These are phyloP conservation scores for Echria macrotheca DNA, from an alignment of 495 filamentous ascomycete genomes.

Conservation along the genomic window DNA sequence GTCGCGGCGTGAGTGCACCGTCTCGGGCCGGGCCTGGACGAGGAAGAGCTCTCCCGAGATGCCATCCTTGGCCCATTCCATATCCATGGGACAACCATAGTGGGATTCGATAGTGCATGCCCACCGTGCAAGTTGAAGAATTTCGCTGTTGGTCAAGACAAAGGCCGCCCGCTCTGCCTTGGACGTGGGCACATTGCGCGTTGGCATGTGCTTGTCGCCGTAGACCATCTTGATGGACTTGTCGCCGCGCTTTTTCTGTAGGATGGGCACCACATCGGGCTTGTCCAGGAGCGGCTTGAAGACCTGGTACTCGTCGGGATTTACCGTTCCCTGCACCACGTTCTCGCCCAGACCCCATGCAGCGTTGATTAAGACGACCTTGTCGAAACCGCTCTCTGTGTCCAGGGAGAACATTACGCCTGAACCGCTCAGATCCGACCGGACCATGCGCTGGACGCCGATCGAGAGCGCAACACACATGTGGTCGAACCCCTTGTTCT, in stretches of 20 bases:
- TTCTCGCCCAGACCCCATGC: constrained; percentile 37
- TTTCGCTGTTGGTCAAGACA: constrained; percentile 28
- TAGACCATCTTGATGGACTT: constrained; percentile 23
- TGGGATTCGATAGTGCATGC: constrained; percentile 31
- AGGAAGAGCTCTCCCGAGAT: constrained; percentile 30
- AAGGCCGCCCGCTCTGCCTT: constrained; percentile 29
- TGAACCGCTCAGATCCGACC: constrained; percentile 28
- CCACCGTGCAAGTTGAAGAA: constrained; percentile 33
- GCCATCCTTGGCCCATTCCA: constrained; percentile 38
- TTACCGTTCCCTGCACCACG: constrained; percentile 32
- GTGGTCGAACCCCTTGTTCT: constrained; percentile 32
- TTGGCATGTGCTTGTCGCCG: constrained; percentile 16
- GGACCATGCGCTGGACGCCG: constrained; percentile 35
- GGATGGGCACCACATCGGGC: constrained; percentile 16
- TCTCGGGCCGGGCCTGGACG: constrained; percentile 36
- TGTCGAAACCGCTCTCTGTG: constrained; percentile 33
- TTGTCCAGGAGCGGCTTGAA: constrained; percentile 29
- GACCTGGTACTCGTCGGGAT: constrained; percentile 36
- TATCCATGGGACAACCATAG: constrained; percentile 35
- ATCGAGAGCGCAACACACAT: constrained; percentile 29
- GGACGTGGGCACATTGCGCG: constrained; percentile 34
- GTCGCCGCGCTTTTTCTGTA: constrained; percentile 21
- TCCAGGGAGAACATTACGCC: constrained; percentile 38
- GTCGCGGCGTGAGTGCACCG: constrained; percentile 31
- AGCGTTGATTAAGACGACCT: constrained; percentile 34